A percentile compares a stretch with the other conserved stretches of the same genome.
phyloP scores from a whole-genome alignment of 192 early-diverging fungal species.

The Backusella macrospora region DNA sequence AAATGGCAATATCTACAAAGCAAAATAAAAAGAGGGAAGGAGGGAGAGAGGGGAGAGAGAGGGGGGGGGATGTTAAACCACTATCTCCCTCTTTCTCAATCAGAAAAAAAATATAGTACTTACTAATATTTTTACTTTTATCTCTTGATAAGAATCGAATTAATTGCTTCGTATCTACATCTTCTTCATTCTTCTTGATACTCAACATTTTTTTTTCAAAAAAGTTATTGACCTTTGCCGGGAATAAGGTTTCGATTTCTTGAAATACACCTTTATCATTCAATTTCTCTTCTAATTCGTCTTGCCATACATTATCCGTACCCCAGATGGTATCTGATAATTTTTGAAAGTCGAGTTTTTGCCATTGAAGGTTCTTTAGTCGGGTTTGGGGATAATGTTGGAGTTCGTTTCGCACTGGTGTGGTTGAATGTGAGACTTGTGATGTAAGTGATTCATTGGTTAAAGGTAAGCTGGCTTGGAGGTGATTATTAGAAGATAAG shows the following conservation, averaged over 20 bases:
- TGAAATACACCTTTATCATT: constrained; percentile 61
- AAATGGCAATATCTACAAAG: constrained; percentile 35
- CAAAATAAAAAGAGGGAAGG: constrained; percentile 1
- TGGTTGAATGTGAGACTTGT: not conserved
- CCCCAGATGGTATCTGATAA: constrained; percentile 37
- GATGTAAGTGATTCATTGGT: not conserved
- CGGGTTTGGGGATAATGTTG: constrained; percentile 38
- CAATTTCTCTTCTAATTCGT: constrained; percentile 27
- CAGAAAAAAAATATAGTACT: constrained; percentile 17
- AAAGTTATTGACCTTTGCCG: constrained; percentile 57
- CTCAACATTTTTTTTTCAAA: constrained; percentile 37
- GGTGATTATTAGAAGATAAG: too few species aligned
- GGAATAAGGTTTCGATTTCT: constrained; percentile 68
- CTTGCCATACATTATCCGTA: constrained; percentile 4
- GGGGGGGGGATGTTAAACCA: too few species aligned
- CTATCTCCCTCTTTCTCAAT: not conserved
- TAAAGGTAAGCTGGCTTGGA: constrained; percentile 34
- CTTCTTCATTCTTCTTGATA: constrained; percentile 47
- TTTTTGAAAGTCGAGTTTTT: constrained; percentile 33
- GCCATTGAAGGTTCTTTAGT: constrained; percentile 39
- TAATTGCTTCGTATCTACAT: constrained; percentile 53
- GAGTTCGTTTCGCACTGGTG: constrained; percentile 32
- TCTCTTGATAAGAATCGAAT: constrained; percentile 67
- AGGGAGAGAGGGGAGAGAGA: too few species aligned
- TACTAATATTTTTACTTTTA: constrained; percentile 62